Evolutionary conservation across 1,284 basidiomycete species (phyloP), one percentile per base, ranked within the genome.

Genomic region (Austroboletus niveus): DNA sequence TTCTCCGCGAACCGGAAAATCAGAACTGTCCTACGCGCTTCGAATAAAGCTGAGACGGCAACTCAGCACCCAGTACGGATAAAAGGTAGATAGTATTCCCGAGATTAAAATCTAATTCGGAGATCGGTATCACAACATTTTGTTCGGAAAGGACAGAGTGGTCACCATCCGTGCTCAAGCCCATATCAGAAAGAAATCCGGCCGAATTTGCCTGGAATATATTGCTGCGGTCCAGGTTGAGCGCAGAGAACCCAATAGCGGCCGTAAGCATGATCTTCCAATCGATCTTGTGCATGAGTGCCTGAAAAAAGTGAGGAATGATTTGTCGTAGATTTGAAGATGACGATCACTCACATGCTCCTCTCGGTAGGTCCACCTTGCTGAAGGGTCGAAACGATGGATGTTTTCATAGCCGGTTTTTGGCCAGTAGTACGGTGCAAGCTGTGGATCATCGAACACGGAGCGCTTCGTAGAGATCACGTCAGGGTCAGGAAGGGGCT

Each of bases 1-100:
- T 20, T 24, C 39, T 30, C 36, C 5, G 11, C 12, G 5, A 1
- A 40, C 20, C 8, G 22, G 10, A 24, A 24, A 17, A 17, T 36
- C 15, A 1, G 35, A 20, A 24, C 4, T 12, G 3, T 57, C 70
- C 41, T 30, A 86, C 75, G 17, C 81, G 73, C 66, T 89, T 89
- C 4, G 84, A 87, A 41, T 89, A 68, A 12, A 89, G 71, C 57
- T 88, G 86, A 1, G 85, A 87, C n/a, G 87, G 86, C 27, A 88
- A 66, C 60, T 86, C 84, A 6, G 82, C 82, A 36, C 65, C 70
- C 36, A 88, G 68, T 67, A 88, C 87, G 34, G 79, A 69, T 1
- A 86, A 54, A 47, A 79, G 74, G 57, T 78, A 81, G 3, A 85
- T 51, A 1, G 73, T 80, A 57, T 85, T 87, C 12, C 84, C 87